These are phyloP conservation scores for Sequoiadendron giganteum DNA, from an alignment of 75 land plant genomes.

Conservation along the genomic window DNA sequence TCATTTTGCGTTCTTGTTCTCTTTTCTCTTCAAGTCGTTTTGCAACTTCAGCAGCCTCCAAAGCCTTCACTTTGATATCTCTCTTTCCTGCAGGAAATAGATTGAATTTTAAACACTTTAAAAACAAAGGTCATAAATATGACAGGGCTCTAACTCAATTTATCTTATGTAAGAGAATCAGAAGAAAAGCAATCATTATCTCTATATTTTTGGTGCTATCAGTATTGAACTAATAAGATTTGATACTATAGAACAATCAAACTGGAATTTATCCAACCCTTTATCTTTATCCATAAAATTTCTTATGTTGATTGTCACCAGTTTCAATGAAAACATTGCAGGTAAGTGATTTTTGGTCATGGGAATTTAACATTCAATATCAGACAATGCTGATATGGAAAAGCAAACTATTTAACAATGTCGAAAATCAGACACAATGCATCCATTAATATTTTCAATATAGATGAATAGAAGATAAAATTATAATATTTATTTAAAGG, in stretches of 20 bases:
- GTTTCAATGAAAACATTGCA: not conserved
- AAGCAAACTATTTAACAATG: not conserved
- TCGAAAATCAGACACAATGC: not conserved
- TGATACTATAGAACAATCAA: not conserved
- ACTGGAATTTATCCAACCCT: not conserved
- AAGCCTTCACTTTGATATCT: conserved; percentile 85
- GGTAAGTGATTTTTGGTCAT: not conserved
- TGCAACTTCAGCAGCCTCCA: conserved; percentile 93
- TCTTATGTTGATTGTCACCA: not conserved
- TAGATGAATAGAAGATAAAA: not conserved
- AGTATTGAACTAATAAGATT: not conserved
- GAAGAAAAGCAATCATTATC: not conserved
- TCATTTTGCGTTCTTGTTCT: conserved; percentile 67
- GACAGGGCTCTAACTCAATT: not conserved
- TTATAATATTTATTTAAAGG: not conserved
- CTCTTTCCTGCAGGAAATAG: conserved; percentile 64
- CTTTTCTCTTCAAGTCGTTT: conserved; percentile 69
- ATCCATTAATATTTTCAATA: not conserved
- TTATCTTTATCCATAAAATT: not conserved
- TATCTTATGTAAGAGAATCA: not conserved
- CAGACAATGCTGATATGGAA: not conserved
- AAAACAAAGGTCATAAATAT: conserved; percentile 5
- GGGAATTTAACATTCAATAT: not conserved
- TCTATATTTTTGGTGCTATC: not conserved
- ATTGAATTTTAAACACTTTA: not conserved